Conservation (phyloP, 495 filamentous ascomycete species). For the Aspergillus homomorphus region DNA sequence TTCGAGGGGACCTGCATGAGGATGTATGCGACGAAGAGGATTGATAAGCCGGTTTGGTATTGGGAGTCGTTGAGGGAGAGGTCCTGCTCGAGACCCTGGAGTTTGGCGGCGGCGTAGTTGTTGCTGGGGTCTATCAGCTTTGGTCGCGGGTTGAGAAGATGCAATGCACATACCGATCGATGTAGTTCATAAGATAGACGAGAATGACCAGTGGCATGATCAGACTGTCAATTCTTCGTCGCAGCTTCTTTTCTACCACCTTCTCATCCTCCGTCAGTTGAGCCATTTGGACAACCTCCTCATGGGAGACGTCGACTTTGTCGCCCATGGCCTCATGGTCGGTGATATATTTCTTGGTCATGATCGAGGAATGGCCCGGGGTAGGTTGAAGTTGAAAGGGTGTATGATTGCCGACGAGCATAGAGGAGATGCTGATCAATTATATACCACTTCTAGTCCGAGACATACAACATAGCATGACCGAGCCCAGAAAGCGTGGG, state of each 20-base stretch:
- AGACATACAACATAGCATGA: no score
- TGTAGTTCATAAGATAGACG: conserved; percentile 57
- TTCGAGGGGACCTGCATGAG: conserved; percentile 60
- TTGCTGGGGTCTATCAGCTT: conserved; percentile 34
- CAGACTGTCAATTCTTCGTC: conserved; percentile 46
- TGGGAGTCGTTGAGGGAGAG: conserved; percentile 37
- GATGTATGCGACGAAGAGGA: conserved; percentile 55
- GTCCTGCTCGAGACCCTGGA: conserved; percentile 51
- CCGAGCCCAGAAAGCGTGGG: no score
- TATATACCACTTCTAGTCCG: no score
- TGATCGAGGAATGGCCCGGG: no score
- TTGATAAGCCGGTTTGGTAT: conserved; percentile 48
- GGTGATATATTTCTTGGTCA: conserved; percentile 18
- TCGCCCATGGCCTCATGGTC: conserved; percentile 42
- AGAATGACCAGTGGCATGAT: conserved; percentile 56
- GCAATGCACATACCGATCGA: conserved; percentile 43
- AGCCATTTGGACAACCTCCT: conserved; percentile 38
- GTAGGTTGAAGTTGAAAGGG: no score
- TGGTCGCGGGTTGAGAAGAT: no score
- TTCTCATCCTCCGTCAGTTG: conserved; percentile 45
- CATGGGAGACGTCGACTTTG: conserved; percentile 36
- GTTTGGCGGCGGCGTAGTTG: conserved; percentile 54
- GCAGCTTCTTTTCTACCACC: conserved; percentile 45
- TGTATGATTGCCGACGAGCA: no score
- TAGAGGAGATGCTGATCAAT: no score